Base-by-base conservation (phyloP, 305 asterid species). In the Solanum hybrid region DNA sequence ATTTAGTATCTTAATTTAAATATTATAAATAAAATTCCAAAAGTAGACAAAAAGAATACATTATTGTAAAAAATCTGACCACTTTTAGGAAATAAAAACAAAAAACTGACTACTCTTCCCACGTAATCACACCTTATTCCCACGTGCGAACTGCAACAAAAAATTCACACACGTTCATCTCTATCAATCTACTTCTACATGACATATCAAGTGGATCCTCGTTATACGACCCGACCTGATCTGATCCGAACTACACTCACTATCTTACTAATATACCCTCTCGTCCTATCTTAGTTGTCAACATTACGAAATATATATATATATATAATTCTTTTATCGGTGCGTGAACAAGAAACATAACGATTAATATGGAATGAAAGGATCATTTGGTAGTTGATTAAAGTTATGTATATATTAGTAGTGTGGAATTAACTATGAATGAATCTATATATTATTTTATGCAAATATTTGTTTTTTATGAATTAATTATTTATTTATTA, bases 161-260 rank as follows among this genome's bases (percentile, higher is more conserved):
- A 24, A 79, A 37, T 38, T 31, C 69, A 29, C 87, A 51, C 72
- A 27, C 29, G 27, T 29, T 8, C 15, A 36, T 51, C 2, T 80
- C 1, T 14, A 14, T 26, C 5, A 8, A 9, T 4, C 15, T 13
- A 0, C 14, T 24, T 22, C 3, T 5, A 8, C 15, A 3, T 81
- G 86, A 0, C 26, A 40, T 24, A 22, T 80, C 34, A 38, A 38
- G 4, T 26, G 86, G 66, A n/a, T 2, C 7, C 6, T 26, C 8
- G 0, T 26, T 14, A n/a, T n/a, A n/a, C n/a, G n/a, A 34, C 0
- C 6, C 0, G 66, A 80, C 0, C 8, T 17, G 0, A 37, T 0
- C 2, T 0, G 24, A 80, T 1, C 76, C 76, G 0, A 80, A 2
- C 13, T 0, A 31, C 6, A 10, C 6, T 11, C 4, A 24, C 76